A percentile compares a stretch with the other conserved stretches of the same genome.
These are phyloP conservation scores for Metschnikowia aberdeeniae DNA, from an alignment of 805 yeast species.

Conservation along the genomic window DNA sequence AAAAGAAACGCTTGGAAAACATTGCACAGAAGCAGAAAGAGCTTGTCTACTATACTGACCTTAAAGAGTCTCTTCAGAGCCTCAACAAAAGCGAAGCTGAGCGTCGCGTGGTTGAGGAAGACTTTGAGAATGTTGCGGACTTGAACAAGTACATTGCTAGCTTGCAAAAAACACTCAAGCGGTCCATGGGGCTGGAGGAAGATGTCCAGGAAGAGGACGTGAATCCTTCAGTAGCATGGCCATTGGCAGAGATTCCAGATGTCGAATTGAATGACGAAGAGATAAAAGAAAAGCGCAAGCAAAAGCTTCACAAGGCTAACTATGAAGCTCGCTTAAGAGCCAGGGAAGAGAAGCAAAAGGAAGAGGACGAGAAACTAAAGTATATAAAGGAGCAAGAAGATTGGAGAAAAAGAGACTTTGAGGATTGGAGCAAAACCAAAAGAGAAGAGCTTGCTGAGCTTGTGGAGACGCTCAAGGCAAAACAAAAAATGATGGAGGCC, in stretches of 20 bases:
- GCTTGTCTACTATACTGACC: slow-evolving; percentile 59
- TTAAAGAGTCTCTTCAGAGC: slow-evolving; percentile 49
- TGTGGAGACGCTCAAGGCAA: slow-evolving; percentile 62
- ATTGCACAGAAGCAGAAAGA: slow-evolving; percentile 78
- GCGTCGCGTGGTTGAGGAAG: slow-evolving; percentile 60
- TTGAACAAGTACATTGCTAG: slow-evolving; percentile 60
- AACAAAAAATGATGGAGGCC: slow-evolving; percentile 67
- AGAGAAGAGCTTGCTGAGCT: slow-evolving; percentile 55
- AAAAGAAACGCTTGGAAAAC: slow-evolving; percentile 75
- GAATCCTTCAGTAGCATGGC: slow-evolving; percentile 57
- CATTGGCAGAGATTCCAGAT: slow-evolving; percentile 80
- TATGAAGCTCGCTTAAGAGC: slow-evolving; percentile 84
- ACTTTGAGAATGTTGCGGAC: slow-evolving; percentile 71
- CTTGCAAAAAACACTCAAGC: slow-evolving; percentile 65
- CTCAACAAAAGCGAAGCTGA: slow-evolving; percentile 52
- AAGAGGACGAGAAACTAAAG: slow-evolving; percentile 55
- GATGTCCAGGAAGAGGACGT: slow-evolving; percentile 45
- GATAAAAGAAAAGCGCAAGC: slow-evolving; percentile 81
- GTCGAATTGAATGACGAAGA: slow-evolving; percentile 76
- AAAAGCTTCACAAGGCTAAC: slow-evolving; percentile 76
- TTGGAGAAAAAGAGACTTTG: slow-evolving; percentile 72
- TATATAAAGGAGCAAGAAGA: slow-evolving; percentile 62
- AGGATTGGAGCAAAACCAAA: slow-evolving; percentile 75
- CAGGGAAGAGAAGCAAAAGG: slow-evolving; percentile 70
- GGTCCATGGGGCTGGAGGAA: slow-evolving; percentile 59